Percentiles rank a stretch among this genome's conserved stretches.
Conservation (phyloP, 176 grass and related monocot genomes). For the Phragmites australis region DNA sequence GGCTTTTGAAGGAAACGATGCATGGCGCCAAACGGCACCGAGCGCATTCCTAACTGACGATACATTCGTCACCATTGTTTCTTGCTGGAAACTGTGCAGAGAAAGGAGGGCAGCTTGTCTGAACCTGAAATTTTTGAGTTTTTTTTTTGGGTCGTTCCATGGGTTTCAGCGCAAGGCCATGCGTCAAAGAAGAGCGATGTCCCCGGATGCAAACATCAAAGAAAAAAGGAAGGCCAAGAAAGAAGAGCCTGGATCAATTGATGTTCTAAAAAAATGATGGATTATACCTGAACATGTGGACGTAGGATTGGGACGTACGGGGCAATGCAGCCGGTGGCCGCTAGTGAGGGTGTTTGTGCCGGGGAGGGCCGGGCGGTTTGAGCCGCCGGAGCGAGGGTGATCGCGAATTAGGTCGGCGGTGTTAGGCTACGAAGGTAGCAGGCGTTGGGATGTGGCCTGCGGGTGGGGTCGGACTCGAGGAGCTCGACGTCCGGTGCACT, state of each 20-base stretch:
- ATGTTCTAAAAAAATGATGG: not conserved
- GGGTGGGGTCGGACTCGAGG: not conserved
- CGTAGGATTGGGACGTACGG: not conserved
- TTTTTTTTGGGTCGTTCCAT: not conserved
- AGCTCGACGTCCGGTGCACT: not conserved
- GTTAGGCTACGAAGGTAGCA: not conserved
- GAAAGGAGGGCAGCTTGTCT: too few species aligned
- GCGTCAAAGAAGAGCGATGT: not conserved
- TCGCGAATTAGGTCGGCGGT: not conserved
- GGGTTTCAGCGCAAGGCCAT: not conserved
- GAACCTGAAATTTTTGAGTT: not conserved
- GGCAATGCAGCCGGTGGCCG: not conserved
- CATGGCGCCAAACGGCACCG: not conserved
- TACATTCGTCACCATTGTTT: constrained; percentile 9
- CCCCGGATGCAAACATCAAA: not conserved
- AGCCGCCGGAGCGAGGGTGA: not conserved
- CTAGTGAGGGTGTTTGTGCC: too few species aligned
- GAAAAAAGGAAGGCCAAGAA: not conserved
- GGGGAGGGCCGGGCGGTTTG: not conserved
- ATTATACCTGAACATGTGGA: constrained; percentile 24
- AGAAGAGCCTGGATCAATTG: not conserved
- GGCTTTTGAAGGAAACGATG: not conserved
- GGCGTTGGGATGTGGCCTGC: not conserved
- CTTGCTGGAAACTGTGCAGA: not conserved
- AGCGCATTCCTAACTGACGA: not conserved